A percentile compares a stretch with the other conserved stretches of the same genome.
phyloP scores from a whole-genome alignment of 352 stramenopile genomes.

The Phytophthora pluvialis region DNA sequence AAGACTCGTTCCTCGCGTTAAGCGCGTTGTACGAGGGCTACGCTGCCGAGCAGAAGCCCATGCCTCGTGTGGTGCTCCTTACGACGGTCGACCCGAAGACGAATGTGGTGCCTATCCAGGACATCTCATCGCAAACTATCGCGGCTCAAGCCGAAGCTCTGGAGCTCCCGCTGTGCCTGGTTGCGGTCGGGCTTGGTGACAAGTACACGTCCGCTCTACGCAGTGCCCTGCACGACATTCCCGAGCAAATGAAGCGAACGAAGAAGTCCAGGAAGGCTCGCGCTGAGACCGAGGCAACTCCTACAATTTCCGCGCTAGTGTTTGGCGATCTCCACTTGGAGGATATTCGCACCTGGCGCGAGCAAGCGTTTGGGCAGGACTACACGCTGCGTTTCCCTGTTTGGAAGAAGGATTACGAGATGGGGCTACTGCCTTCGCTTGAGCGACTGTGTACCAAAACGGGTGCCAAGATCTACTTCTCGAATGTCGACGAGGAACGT shows the following conservation, averaged over 20 bases:
- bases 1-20: conserved; percentile 90
- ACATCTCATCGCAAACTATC: conserved; percentile 76
- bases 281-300: not conserved
- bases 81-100: conserved; percentile 86
- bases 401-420: conserved; percentile 69
- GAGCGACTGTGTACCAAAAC: conserved; percentile 53
- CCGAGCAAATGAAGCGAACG: conserved; percentile 11
- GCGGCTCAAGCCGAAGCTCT: conserved; percentile 76
- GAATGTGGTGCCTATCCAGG: conserved; percentile 85
- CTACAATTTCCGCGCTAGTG: conserved; percentile 55
- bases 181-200: conserved; percentile 56
- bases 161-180: conserved; percentile 76
- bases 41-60: conserved; percentile 35
- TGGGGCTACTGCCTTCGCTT: conserved; percentile 74
- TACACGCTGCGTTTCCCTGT: conserved; percentile 80
- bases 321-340: conserved; percentile 92
- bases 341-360: conserved; percentile 84
- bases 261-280: conserved; percentile 29
- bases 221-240: conserved; percentile 39
- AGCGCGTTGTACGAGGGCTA: conserved; percentile 45
- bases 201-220: conserved; percentile 41
- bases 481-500: conserved; percentile 52
- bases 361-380: conserved; percentile 56
- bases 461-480: conserved; percentile 54
- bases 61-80: conserved; percentile 76